Base-by-base conservation (phyloP, 2,329 filamentous ascomycete species). In the Aspergillus udagawae region DNA sequence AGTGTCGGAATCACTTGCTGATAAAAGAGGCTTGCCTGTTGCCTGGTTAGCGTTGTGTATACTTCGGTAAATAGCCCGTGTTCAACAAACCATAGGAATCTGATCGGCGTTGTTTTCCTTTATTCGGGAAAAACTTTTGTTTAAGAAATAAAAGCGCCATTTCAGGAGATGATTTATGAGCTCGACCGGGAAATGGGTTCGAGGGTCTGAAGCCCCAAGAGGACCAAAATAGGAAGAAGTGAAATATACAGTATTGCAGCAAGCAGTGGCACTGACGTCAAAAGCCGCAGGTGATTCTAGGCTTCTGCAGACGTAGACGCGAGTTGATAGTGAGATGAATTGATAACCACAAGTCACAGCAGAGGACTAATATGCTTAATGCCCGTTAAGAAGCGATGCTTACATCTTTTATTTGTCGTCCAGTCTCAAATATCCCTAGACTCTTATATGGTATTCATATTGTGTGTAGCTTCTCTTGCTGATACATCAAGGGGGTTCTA, bases 91-190 rank as follows among this genome's bases (percentile, higher is more conserved):
- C 57, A 54, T 60, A 63, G 44, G 32, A 41, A 44, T 49, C 61
- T 32, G 56, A 20, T 41, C n/a, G 45, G 55, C 28, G 44, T 63
- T 59, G 44, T 65, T 60, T 51, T 64, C 56, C 56, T 49, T 59
- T 27, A 48, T 58, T 29, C 1, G 73, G 70, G 47, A 74, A 74
- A 28, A 75, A 59, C 51, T 70, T 74, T 49, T 73, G 66, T 56
- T 73, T 75, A 58, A 75, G 45, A 51, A 74, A 75, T 21, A 73
- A 58, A n/a, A 75, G 62, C n/a, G 72, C 72, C 72, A 75, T 75
- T 27, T 64, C 50, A 5, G n/a, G 25, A 21, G 32, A 20, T 28
- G 10, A 38, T 6, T 14, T 17, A 27, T 56, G 17, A 12, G 17
- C 42, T 3, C 35, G 23, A 48, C 23, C 4, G 3, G 7, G 8